Evolutionary conservation across 75 land plant species (phyloP), one percentile per base, ranked within the genome.

Genomic region (Pinus albicaulis): DNA sequence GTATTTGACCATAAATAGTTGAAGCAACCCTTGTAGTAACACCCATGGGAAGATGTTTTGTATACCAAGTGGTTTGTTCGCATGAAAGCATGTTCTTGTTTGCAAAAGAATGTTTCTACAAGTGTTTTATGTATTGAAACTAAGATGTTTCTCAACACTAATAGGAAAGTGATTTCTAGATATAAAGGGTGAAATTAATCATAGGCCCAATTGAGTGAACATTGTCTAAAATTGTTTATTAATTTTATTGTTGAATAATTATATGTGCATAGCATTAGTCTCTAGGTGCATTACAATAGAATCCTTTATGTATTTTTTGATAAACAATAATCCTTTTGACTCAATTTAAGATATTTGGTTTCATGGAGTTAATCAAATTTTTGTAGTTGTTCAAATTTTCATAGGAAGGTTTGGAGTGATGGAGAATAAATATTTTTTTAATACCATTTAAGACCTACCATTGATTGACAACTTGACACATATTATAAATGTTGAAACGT

Each of bases 31-130:
- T 82, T 96, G 72, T 96, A 96, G 86, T 91, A 98, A 20, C 99
- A 96, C 79, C 99, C 98, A 79, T 94, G 99, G 99, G 99, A 96
- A 76, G 99, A 96, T 81, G 98, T 96, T 36, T 93, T 96, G 28
- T 96, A 96, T 85, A 94, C 99, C 60, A 96, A 89, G 74, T 89
- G 38, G 71, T 16, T 25, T 64, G 19, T 25, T 64, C 28, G 38
- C 68, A 64, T 64, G 38, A 64, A 31, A 66, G 6, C 1, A 11
- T 19, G 19, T 66, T 5, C 48, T 20, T 19, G 70, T 38, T 68
- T 38, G 48, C 10, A 20, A 20, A 34, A 44, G 23, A n/a, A 41
- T 38, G 8, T 16, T 41, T n/a, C 48, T 1, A 4, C 52, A 44
- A 11, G 71, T 36, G 8, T n/a, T 68, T 68, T 68, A 5, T 36